These are phyloP conservation scores for Starmerella roubikii DNA, from an alignment of 805 yeast genomes.

Conservation along the genomic window DNA sequence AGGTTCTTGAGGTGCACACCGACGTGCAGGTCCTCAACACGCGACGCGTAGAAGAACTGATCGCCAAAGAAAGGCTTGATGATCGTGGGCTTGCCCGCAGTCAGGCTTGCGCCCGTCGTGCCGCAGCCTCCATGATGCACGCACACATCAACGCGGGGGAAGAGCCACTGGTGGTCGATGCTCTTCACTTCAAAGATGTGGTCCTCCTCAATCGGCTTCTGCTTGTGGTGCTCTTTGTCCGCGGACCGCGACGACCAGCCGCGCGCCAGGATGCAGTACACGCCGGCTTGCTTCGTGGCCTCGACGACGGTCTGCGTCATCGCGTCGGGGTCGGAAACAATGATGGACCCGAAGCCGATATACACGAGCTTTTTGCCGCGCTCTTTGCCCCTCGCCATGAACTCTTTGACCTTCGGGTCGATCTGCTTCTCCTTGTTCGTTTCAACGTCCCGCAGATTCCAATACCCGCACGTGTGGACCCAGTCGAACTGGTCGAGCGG, in stretches of 20 bases:
- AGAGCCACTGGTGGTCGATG: constrained; percentile 89
- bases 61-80: constrained; percentile 95
- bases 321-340: constrained; percentile 67
- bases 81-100: constrained; percentile 78
- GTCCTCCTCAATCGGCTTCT: constrained; percentile 20
- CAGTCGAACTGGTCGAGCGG: constrained; percentile 88
- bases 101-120: constrained; percentile 81
- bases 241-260: constrained; percentile 82
- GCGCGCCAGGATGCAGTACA: constrained; percentile 73
- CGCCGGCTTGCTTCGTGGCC: constrained; percentile 69
- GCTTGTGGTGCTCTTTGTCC: constrained; percentile 18
- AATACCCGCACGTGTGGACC: constrained; percentile 91
- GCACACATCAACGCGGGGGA: constrained; percentile 78
- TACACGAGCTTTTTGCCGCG: constrained; percentile 65
- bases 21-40: constrained; percentile 81
- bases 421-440: constrained; percentile 34
- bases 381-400: constrained; percentile 46
- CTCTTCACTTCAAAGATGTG: constrained; percentile 57
- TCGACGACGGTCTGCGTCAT: constrained; percentile 66
- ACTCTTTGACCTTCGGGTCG: constrained; percentile 41
- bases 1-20: constrained; percentile 62
- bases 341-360: constrained; percentile 93
- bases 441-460: constrained; percentile 59
- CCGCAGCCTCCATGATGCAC: constrained; percentile 98
- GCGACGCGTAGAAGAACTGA: constrained; percentile 78